Base-by-base conservation (phyloP, 768 basidiomycete species). In the Trametes maxima region DNA sequence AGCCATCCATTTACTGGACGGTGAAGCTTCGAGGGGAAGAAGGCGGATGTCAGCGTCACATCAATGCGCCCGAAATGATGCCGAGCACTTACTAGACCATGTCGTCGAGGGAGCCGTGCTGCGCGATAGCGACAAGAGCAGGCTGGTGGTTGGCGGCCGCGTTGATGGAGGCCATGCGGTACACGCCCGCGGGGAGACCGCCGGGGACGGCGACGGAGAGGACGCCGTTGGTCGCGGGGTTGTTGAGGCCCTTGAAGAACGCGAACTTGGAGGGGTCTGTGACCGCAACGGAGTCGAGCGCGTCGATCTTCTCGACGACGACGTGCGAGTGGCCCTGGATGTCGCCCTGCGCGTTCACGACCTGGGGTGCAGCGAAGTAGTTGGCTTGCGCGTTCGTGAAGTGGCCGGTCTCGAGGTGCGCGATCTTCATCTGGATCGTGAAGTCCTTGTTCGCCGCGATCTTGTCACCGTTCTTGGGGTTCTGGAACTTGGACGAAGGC, bases 241-340 rank as follows among this genome's bases (percentile, higher is more conserved):
- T 65, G 71, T 78, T 82, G 62, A 78, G 74, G 65, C 76, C 87
- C 80, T 85, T 84, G 83, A 89, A 88, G 77, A 88, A 88, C 28
- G 76, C 77, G 65, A 89, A 88, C 47, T 73, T 74, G 56, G 70
- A 75, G 5, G 85, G 81, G 70, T 87, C 76, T 37, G 78, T 76
- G 35, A 78, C 69, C 1, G 69, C 68, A n/a, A 79, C 79, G 58
- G 78, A 74, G n/a, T 70, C 70, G 39, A 85, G 62, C 5, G 79
- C 73, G 45, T 65, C 46, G 66, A 87, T 69, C 60, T 61, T 37
- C 71, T 87, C 79, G 59, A 87, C 68, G 48, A 82, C 82, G 67
- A 87, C 74, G 74, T 87, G 85, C 7, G 78, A 78, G 76, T 85
- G 84, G 53, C 86, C 87, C 43, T 74, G 62, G 69, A 84, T 78